These are phyloP conservation scores for Begonia masoniana DNA, from an alignment of 306 rosid species.

Conservation along the genomic window DNA sequence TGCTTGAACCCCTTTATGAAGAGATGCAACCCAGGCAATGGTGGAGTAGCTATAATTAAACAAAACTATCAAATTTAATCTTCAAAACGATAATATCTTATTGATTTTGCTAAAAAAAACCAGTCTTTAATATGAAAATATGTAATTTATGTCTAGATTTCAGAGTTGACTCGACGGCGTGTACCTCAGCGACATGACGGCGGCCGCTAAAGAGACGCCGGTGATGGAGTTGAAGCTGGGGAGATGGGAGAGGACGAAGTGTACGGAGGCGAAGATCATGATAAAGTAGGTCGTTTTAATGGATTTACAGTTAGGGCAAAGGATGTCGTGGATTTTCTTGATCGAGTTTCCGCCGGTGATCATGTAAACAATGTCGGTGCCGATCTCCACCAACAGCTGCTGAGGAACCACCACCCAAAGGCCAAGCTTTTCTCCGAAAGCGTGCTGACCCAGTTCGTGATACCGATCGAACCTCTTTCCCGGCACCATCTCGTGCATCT, in stretches of 20 bases:
- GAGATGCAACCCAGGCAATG: constrained; percentile 25
- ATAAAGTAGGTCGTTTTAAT: constrained; percentile 31
- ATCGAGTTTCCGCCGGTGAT: constrained; percentile 28
- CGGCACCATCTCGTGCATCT: constrained; percentile 29
- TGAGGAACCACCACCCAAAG: constrained; percentile 33
- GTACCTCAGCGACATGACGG: constrained; percentile 31
- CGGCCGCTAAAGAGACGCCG: constrained; percentile 25
- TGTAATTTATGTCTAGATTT: no score
- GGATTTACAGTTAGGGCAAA: constrained; percentile 13
- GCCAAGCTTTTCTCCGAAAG: constrained; percentile 26
- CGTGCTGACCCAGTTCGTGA: constrained; percentile 33
- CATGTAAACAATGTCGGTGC: constrained; percentile 27
- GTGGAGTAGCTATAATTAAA: constrained; percentile 25
- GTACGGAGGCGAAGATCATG: constrained; percentile 24
- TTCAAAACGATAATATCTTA: neutral
- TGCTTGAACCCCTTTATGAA: constrained; percentile 20
- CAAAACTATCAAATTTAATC: neutral
- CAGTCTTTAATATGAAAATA: no score
- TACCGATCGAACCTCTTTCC: constrained; percentile 34
- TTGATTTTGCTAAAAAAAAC: no score
- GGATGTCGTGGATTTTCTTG: constrained; percentile 20
- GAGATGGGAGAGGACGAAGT: constrained; percentile 28
- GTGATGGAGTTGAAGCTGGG: constrained; percentile 34
- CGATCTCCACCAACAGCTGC: constrained; percentile 23
- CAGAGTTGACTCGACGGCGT: no score